A percentile compares a stretch with the other conserved stretches of the same genome.
These are phyloP conservation scores for Venturia oleaginea DNA, from an alignment of 2,329 filamentous ascomycete species.

Conservation along the genomic window DNA sequence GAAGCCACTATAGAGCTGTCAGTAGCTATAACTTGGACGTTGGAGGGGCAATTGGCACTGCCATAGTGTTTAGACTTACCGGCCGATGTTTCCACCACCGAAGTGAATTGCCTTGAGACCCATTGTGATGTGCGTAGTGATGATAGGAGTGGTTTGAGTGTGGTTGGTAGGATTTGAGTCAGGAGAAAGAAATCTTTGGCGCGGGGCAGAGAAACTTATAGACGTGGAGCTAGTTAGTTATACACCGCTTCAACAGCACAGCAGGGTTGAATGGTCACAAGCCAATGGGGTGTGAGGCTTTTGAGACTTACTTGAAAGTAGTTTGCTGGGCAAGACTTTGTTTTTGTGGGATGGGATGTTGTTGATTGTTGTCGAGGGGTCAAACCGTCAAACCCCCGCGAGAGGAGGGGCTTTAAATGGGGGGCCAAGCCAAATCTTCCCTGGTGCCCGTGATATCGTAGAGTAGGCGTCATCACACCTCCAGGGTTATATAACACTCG, in stretches of 20 bases:
- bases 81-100: constrained; percentile 45
- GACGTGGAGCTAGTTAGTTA: background rate
- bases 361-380: background rate
- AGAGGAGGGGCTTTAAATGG: background rate
- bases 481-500: background rate
- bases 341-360: background rate
- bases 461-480: background rate
- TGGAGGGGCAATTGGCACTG: background rate
- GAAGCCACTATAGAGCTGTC: constrained; percentile 32
- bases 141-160: background rate
- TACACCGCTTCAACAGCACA: background rate
- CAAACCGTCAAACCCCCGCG: background rate
- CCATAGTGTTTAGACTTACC: constrained; percentile 17
- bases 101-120: constrained; percentile 40
- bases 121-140: background rate
- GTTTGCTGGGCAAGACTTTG: background rate
- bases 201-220: background rate
- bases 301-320: background rate
- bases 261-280: background rate
- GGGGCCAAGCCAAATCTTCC: too few species aligned
- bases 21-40: background rate
- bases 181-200: background rate
- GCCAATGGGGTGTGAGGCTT: background rate
- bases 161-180: background rate
- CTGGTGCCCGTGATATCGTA: too few species aligned